Evolutionary conservation across 208 protist genomes (phyloP), one percentile per base, ranked within the genome.

Genomic region (Crithidia acanthocephali): DNA sequence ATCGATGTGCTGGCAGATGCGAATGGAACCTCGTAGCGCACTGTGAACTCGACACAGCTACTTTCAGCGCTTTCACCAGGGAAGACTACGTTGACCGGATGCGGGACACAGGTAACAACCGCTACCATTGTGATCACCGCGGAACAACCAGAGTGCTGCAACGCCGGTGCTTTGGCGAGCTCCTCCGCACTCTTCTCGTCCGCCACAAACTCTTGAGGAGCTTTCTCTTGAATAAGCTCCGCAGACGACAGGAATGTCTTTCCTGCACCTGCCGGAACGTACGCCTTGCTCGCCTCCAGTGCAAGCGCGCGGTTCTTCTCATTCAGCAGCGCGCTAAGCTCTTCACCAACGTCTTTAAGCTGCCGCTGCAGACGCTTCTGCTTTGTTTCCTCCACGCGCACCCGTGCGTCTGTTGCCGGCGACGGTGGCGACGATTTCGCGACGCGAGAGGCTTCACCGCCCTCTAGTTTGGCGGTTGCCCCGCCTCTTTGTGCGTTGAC

Each of bases 41-140:
- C 85, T 2, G 80, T 44, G 64, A 93, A 84, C 23, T 85, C 81
- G 22, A 84, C 72, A 55, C 76, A 76, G 32, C 74, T 59, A 44
- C 60, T 73, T 58, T 68, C 62, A 45, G 78, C 71, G 25, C 33
- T 23, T 32, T 32, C 58, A n/a, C 67, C 45, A 16, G 51, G 75
- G 32, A 75, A 65, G 15, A 52, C 28, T 25, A 50, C 62, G 16
- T 27, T 45, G 22, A 63, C 57, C 23, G 30, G 37, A 7, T 20
- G 45, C 57, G 68, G 69, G 11, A 48, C 25, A 20, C 73, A 25
- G 4, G 40, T 56, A 28, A 82, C 77, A 44, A 58, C 68, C 1
- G 83, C 89, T n/a, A 95, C 90, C 22, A 95, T 59, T 0, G 85
- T 88, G 2, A 95, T 76, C 23, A 93, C 85, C 13, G 81, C 87